Evolutionary conservation across 2,329 filamentous ascomycete species (phyloP).

Genomic region (Coleophoma cylindrospora): DNA sequence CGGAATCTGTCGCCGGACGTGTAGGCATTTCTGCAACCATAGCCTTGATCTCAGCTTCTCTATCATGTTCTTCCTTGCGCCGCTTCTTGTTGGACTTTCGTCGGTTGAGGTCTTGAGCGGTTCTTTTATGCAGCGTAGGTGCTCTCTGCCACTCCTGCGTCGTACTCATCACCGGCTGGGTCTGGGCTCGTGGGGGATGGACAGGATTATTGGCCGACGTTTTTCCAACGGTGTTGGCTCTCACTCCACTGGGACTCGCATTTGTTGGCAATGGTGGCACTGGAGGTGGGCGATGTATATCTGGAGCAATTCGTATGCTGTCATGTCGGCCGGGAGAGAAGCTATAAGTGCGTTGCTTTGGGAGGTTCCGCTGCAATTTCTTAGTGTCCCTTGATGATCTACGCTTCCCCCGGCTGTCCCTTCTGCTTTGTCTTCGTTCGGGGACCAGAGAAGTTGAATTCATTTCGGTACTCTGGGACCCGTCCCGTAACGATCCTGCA

Average conservation of each 20-base stretch:
- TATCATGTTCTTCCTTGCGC: slow-evolving; percentile 66
- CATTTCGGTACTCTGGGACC: slow-evolving; percentile 25
- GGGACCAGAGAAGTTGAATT: slow-evolving; percentile 18
- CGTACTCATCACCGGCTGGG: slow-evolving; percentile 14
- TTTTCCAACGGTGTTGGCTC: slow-evolving; percentile 6
- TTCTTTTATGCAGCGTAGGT: slow-evolving; percentile 57
- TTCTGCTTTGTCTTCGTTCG: slow-evolving; percentile 29
- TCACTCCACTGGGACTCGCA: slow-evolving; percentile 18
- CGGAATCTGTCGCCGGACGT: slow-evolving; percentile 54
- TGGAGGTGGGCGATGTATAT: slow-evolving; percentile 18
- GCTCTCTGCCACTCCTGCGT: slow-evolving; percentile 35
- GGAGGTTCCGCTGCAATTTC: slow-evolving; percentile 35
- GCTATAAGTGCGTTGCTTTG: slow-evolving; percentile 49
- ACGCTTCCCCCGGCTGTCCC: slow-evolving; percentile 18
- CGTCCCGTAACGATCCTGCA: slow-evolving; percentile 19
- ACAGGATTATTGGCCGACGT: slow-evolving; percentile 3
- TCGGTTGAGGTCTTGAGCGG: slow-evolving; percentile 53
- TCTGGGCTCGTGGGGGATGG: slow-evolving; percentile 8
- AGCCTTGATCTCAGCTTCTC: slow-evolving; percentile 84
- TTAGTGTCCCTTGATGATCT: slow-evolving; percentile 28
- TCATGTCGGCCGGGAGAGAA: slow-evolving; percentile 58
- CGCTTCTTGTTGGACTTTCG: slow-evolving; percentile 70
- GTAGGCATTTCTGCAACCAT: slow-evolving; percentile 69
- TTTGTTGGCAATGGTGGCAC: slow-evolving; percentile 21
- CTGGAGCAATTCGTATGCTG: slow-evolving; percentile 36